A percentile compares a stretch with the other conserved stretches of the same genome.
Evolutionary conservation across 148 eudicot genomes (phyloP).

Genomic region (Rheum nobile): DNA sequence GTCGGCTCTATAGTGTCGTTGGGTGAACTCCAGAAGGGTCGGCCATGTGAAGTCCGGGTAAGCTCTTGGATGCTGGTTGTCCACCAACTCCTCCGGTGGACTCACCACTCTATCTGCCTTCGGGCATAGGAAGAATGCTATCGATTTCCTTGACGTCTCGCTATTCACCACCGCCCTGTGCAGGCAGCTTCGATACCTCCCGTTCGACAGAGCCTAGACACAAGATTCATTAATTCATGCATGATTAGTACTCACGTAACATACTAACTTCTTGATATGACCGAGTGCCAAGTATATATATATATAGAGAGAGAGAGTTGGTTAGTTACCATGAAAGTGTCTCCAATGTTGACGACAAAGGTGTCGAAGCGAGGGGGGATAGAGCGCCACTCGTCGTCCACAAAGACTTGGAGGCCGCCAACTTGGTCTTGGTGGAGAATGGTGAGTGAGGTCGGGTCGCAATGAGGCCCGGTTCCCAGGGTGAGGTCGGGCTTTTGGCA

Average conservation of each 20-base stretch:
- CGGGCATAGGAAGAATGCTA: slow-evolving; percentile 59
- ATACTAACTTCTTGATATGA: too few species aligned
- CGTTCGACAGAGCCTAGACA: slow-evolving; percentile 48
- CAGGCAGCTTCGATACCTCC: slow-evolving; percentile 51
- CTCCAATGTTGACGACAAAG: slow-evolving; percentile 62
- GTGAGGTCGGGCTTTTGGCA: slow-evolving; percentile 50
- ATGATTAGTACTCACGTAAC: too few species aligned
- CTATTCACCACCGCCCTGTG: slow-evolving; percentile 58
- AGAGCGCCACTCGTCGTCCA: slow-evolving; percentile 40
- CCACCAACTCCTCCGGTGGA: slow-evolving; percentile 45
- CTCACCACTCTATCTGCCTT: slow-evolving; percentile 42
- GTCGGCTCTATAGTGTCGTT: slow-evolving; percentile 52
- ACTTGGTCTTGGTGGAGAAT: slow-evolving; percentile 52
- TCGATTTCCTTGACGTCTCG: slow-evolving; percentile 44
- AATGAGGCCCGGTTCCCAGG: slow-evolving; percentile 59
- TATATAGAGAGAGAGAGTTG: not conserved
- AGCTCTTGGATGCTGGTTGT: slow-evolving; percentile 32
- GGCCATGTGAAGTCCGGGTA: slow-evolving; percentile 60
- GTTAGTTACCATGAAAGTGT: slow-evolving; percentile 46
- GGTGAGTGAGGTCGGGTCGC: slow-evolving; percentile 55
- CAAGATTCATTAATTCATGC: too few species aligned
- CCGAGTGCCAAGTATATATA: too few species aligned
- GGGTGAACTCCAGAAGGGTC: slow-evolving; percentile 38
- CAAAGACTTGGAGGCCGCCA: slow-evolving; percentile 54
- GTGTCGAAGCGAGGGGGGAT: slow-evolving; percentile 34